These are phyloP conservation scores for Phytopythium oedochilum DNA, from an alignment of 352 stramenopile genomes.

Conservation along the genomic window DNA sequence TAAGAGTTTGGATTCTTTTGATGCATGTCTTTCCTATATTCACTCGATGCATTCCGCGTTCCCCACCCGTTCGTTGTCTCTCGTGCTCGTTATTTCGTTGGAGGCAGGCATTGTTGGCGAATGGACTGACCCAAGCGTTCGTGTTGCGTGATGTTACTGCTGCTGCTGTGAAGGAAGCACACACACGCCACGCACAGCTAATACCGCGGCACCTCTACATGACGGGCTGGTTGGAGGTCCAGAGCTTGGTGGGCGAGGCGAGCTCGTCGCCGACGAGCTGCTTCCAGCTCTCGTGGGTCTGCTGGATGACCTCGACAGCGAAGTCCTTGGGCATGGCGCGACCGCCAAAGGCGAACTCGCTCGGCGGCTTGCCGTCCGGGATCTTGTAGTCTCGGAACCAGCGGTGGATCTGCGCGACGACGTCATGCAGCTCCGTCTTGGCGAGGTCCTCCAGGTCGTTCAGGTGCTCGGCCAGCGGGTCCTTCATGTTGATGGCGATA, in stretches of 20 bases:
- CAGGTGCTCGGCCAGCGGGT: constrained; percentile 93
- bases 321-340: constrained; percentile 84
- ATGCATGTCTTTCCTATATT: neutral
- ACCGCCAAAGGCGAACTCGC: constrained; percentile 98
- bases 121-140: neutral
- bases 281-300: constrained; percentile 88
- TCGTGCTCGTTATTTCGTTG: neutral
- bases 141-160: too few relatives aligned
- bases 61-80: neutral
- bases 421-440: constrained; percentile 68
- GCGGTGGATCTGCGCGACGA: constrained; percentile 71
- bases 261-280: constrained; percentile 61
- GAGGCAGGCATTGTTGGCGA: neutral
- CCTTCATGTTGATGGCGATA: constrained; percentile 94
- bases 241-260: constrained; percentile 47
- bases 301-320: constrained; percentile 88
- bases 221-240: constrained; percentile 41
- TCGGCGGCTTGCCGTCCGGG: constrained; percentile 98
- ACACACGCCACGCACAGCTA: too few relatives aligned
- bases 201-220: too few relatives aligned
- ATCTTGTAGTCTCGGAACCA: constrained; percentile 99
- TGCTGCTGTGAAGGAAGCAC: too few relatives aligned
- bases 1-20: constrained; percentile 1
- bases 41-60: neutral
- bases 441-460: constrained; percentile 91